Percentiles rank a stretch among this genome's conserved stretches.
phyloP scores from a whole-genome alignment of 2,329 filamentous ascomycete species.

The Pseudopyricularia cyperi region DNA sequence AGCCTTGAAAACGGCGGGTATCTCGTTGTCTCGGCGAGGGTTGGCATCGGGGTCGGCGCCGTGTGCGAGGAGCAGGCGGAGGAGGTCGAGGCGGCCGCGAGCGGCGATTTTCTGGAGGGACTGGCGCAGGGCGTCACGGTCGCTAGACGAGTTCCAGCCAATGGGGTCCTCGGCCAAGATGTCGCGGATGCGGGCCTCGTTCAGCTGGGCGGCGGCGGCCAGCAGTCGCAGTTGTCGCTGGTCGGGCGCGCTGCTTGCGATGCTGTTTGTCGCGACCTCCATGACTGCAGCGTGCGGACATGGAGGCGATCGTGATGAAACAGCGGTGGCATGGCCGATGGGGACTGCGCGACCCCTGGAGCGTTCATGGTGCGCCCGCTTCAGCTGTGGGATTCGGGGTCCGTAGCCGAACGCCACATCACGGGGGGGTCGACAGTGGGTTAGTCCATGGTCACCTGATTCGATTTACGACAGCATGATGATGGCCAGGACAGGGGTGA shows the following conservation, averaged over 20 bases:
- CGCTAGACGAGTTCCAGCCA: slow-evolving; percentile 18
- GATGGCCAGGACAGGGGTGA: too few relatives aligned
- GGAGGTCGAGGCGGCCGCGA: slow-evolving; percentile 20
- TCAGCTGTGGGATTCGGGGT: too few relatives aligned
- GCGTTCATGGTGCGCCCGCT: too few relatives aligned
- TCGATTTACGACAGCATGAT: too few relatives aligned
- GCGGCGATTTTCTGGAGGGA: slow-evolving; percentile 22
- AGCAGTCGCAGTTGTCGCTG: slow-evolving; percentile 22
- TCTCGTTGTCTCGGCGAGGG: slow-evolving; percentile 18
- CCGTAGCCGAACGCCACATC: too few relatives aligned
- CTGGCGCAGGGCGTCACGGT: slow-evolving; percentile 22
- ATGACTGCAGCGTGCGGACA: too few relatives aligned
- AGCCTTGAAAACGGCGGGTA: slow-evolving; percentile 22
- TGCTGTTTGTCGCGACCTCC: slow-evolving; percentile 10
- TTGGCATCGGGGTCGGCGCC: slow-evolving; percentile 20
- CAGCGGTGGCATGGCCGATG: too few relatives aligned
- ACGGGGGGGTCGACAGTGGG: too few relatives aligned
- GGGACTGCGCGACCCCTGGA: too few relatives aligned
- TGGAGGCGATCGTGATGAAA: too few relatives aligned
- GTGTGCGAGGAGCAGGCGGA: slow-evolving; percentile 22
- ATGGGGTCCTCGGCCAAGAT: slow-evolving; percentile 19
- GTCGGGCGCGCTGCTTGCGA: slow-evolving; percentile 24
- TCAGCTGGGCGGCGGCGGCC: slow-evolving; percentile 21
- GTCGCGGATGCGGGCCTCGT: slow-evolving; percentile 21
- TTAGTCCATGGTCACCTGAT: too few relatives aligned